These are phyloP conservation scores for Fusarium sulawesiense DNA, from an alignment of 2,329 filamentous ascomycete species.

Conservation along the genomic window DNA sequence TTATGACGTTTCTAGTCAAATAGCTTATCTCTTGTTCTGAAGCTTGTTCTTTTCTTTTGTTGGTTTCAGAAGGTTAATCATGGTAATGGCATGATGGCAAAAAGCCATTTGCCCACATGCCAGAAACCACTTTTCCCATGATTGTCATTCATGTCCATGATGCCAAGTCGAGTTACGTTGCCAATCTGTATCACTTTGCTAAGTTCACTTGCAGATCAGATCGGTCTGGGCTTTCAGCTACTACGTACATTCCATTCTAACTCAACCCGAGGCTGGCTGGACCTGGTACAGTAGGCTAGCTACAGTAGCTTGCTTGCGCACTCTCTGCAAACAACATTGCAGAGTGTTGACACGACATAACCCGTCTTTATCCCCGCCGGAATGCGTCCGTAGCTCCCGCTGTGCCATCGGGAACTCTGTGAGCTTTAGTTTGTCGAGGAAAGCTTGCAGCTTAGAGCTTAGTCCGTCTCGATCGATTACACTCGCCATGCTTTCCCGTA, in stretches of 20 bases:
- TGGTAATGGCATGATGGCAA: constrained; percentile 1
- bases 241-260: neutral
- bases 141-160: neutral
- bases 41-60: constrained; percentile 9
- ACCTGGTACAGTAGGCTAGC: neutral
- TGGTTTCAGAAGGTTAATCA: neutral
- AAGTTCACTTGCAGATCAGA: constrained; percentile 11
- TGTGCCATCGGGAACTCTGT: neutral
- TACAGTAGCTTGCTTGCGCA: neutral
- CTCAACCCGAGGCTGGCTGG: neutral
- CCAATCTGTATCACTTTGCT: neutral
- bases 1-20: constrained; percentile 6
- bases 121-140: constrained; percentile 15
- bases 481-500: constrained; percentile 3
- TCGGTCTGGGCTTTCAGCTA: neutral
- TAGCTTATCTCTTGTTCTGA: neutral
- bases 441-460: neutral
- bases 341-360: neutral
- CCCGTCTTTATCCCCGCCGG: constrained; percentile 15
- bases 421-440: constrained; percentile 12
- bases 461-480: constrained; percentile 11
- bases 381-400: constrained; percentile 22
- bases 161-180: neutral
- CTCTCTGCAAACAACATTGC: neutral
- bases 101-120: neutral